These are phyloP conservation scores for Myxozyma lipomycoides DNA, from an alignment of 805 yeast species.

Conservation along the genomic window DNA sequence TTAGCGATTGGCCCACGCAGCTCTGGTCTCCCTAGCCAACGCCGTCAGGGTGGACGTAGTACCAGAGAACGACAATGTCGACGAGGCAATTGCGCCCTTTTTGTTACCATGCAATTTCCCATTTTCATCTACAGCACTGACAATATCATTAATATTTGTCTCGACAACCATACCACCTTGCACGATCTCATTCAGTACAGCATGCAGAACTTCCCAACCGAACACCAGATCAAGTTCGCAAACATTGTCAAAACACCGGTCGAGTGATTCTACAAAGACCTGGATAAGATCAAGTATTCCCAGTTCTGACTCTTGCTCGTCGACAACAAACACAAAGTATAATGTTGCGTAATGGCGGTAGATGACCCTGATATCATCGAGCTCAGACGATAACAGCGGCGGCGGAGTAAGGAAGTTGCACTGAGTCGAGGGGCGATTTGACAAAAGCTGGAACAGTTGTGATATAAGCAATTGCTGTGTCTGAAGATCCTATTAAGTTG, in stretches of 20 bases:
- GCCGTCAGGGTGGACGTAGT: slow-evolving; percentile 23
- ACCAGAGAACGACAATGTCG: slow-evolving; percentile 21
- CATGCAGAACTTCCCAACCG: slow-evolving; percentile 95
- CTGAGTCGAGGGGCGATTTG: slow-evolving; percentile 65
- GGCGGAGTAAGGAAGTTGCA: slow-evolving; percentile 92
- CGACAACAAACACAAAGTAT: slow-evolving; percentile 94
- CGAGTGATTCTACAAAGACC: slow-evolving; percentile 92
- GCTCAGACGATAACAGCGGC: slow-evolving; percentile 53
- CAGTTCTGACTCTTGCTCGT: slow-evolving; percentile 89
- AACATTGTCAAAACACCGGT: slow-evolving; percentile 87
- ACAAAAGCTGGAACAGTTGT: slow-evolving; percentile 76
- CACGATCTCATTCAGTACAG: slow-evolving; percentile 78
- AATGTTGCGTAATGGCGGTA: slow-evolving; percentile 92
- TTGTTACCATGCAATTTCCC: slow-evolving; percentile 27
- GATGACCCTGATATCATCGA: slow-evolving; percentile 75
- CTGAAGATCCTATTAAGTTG: slow-evolving; percentile 53
- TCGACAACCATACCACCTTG: slow-evolving; percentile 99
- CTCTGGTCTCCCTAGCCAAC: slow-evolving; percentile 25
- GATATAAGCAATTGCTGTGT: slow-evolving; percentile 75
- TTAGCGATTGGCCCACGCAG: slow-evolving; percentile 27
- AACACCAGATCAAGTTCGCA: slow-evolving; percentile 95
- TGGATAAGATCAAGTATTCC: slow-evolving; percentile 93
- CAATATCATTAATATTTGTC: slow-evolving; percentile 76
- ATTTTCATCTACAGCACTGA: slow-evolving; percentile 48
- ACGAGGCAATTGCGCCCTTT: slow-evolving; percentile 21